Evolutionary conservation across 805 yeast species (phyloP).

Genomic region (Zygoascus bituminiphila): DNA sequence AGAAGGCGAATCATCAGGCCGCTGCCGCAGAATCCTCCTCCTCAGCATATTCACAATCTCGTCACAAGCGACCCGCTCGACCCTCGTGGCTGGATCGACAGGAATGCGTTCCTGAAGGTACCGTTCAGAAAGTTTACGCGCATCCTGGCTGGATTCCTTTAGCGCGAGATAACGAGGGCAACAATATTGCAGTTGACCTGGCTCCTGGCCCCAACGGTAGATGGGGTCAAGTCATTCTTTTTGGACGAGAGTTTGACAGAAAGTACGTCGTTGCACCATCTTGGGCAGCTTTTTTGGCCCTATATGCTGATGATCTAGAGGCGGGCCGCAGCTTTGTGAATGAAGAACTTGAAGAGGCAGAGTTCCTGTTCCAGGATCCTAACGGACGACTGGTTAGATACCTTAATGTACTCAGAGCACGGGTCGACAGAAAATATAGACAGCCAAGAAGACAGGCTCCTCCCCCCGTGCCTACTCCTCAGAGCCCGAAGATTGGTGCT

Average conservation of each 20-base stretch:
- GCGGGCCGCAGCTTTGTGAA: constrained; percentile 70
- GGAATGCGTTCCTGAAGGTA: constrained; percentile 68
- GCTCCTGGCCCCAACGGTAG: constrained; percentile 71
- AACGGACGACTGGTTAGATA: constrained; percentile 68
- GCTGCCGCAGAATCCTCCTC: constrained; percentile 10
- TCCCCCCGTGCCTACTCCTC: not conserved
- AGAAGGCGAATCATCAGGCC: constrained; percentile 20
- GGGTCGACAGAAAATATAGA: constrained; percentile 28
- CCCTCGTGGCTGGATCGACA: constrained; percentile 38
- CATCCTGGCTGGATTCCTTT: constrained; percentile 89
- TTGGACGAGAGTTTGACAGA: constrained; percentile 90
- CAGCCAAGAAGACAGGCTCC: constrained; percentile 6
- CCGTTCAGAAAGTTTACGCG: constrained; percentile 71
- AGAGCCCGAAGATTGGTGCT: not conserved
- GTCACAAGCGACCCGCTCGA: constrained; percentile 15
- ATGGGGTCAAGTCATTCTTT: constrained; percentile 86
- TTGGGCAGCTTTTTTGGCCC: constrained; percentile 81
- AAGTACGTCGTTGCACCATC: constrained; percentile 79
- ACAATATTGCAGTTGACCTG: constrained; percentile 84
- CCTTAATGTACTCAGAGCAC: constrained; percentile 47
- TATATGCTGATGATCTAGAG: constrained; percentile 82
- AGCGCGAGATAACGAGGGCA: constrained; percentile 81
- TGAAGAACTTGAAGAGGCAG: constrained; percentile 55
- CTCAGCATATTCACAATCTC: not conserved
- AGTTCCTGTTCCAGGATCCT: constrained; percentile 42